Conservation (phyloP, 2,329 filamentous ascomycete genomes). For the Beauveria scarabaeidicola region DNA sequence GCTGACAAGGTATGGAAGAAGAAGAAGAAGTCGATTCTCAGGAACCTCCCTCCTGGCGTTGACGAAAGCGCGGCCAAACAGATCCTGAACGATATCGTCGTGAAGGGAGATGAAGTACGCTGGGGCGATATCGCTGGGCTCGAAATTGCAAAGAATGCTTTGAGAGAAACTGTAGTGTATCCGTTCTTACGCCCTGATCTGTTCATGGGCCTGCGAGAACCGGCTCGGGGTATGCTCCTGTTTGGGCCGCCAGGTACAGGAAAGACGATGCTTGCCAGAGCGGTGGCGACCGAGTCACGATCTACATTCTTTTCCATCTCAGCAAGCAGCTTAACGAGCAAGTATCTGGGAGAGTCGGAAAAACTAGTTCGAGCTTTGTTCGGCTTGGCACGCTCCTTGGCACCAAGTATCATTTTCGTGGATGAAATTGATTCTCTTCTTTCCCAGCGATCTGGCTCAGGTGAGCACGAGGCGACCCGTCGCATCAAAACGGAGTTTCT, state of each 20-base stretch:
- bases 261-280: constrained; percentile 94
- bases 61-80: constrained; percentile 79
- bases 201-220: constrained; percentile 91
- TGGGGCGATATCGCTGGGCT: constrained; percentile 92
- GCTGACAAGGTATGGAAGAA: constrained; percentile 49
- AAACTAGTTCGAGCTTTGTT: constrained; percentile 93
- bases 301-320: constrained; percentile 98
- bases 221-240: constrained; percentile 86
- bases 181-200: constrained; percentile 91
- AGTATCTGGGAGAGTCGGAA: constrained; percentile 92
- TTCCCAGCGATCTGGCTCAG: constrained; percentile 70
- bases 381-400: constrained; percentile 75
- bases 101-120: constrained; percentile 87
- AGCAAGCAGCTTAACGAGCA: constrained; percentile 86
- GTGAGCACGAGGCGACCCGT: constrained; percentile 86
- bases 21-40: constrained; percentile 58
- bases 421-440: constrained; percentile 96
- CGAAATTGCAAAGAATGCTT: constrained; percentile 78
- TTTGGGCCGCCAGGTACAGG: constrained; percentile 97
- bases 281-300: constrained; percentile 86
- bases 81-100: constrained; percentile 91
- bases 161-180: constrained; percentile 95
- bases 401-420: constrained; percentile 95
- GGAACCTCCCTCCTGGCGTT: constrained; percentile 70
- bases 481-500: constrained; percentile 97